Percentiles rank a stretch among this genome's conserved stretches.
Evolutionary conservation across 495 filamentous ascomycete genomes (phyloP).

Genomic region (Parmelia sp.): DNA sequence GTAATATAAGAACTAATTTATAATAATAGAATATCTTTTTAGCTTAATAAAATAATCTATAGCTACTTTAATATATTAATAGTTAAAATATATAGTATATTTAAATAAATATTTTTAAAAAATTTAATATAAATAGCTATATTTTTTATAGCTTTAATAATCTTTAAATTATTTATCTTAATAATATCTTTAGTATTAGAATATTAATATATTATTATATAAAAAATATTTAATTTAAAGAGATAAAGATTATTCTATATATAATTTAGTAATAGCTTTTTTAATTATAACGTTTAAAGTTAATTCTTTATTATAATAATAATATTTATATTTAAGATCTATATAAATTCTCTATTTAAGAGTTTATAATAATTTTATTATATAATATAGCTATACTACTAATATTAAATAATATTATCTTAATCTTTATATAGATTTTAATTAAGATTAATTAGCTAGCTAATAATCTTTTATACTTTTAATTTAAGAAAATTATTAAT

Average conservation of each 20-base stretch:
- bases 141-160: no score
- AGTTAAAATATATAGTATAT: no score
- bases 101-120: no score
- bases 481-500: background rate
- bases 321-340: background rate
- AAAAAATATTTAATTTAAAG: background rate
- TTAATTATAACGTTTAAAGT: background rate
- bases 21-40: no score
- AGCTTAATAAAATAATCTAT: no score
- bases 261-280: background rate
- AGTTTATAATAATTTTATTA: background rate
- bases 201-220: background rate
- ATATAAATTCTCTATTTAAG: background rate
- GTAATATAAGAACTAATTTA: no score
- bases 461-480: background rate
- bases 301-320: background rate
- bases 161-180: no score
- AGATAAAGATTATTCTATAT: background rate
- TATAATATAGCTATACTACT: background rate
- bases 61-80: no score
- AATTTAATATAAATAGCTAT: no score
- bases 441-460: background rate
- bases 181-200: no score
- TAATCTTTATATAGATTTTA: background rate
- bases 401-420: background rate